Evolutionary conservation across 306 rosid genomes (phyloP).

Genomic region (Castanospermum australe): DNA sequence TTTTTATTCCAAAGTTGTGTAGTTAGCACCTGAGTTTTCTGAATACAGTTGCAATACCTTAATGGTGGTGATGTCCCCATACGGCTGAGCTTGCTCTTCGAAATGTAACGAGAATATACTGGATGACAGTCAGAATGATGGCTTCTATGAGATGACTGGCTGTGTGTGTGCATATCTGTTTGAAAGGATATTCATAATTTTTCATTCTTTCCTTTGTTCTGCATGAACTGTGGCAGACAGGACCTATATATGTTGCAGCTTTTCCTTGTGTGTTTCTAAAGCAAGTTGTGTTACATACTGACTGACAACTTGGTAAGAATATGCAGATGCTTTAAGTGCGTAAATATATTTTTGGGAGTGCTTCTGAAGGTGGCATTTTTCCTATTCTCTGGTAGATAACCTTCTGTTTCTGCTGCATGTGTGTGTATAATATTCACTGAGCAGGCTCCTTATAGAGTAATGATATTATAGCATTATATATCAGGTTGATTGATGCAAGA

Average conservation of each 20-base stretch:
- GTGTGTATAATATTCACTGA: not conserved
- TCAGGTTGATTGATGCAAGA: not conserved
- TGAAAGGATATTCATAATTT: not conserved
- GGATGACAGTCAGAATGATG: conserved; percentile 2
- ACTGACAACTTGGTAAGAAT: not conserved
- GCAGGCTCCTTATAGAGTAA: not conserved
- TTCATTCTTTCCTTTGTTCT: not conserved
- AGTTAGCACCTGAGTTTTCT: conserved; percentile 8
- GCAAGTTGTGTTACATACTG: not conserved
- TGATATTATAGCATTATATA: not conserved
- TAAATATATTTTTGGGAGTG: not conserved
- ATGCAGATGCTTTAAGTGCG: not conserved
- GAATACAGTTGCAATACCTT: not conserved
- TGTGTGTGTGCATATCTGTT: not conserved
- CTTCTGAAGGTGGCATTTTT: not conserved
- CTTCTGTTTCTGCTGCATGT: not conserved
- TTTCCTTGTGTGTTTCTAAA: conserved; percentile 11
- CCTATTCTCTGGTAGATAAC: not conserved
- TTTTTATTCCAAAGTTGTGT: not conserved
- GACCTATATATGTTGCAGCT: not conserved
- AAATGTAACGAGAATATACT: not conserved
- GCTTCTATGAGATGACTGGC: not conserved
- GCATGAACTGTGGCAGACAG: not conserved
- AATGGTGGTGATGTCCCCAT: not conserved
- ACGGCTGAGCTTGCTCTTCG: not conserved